Evolutionary conservation across 129 eudicot genomes (phyloP).

Genomic region (Flaveria robusta): DNA sequence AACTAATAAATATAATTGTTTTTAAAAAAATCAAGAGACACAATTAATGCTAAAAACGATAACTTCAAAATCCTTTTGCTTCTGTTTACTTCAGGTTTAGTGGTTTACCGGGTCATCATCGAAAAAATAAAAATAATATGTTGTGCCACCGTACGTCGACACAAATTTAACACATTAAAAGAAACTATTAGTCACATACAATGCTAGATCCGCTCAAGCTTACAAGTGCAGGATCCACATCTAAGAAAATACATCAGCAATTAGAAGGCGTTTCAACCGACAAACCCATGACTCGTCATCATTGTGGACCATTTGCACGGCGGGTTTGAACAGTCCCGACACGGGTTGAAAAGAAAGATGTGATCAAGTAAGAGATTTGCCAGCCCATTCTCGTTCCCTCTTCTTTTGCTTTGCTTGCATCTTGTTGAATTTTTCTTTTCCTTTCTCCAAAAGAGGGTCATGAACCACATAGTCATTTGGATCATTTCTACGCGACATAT

Average conservation of each 20-base stretch:
- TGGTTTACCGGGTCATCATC: too few species aligned
- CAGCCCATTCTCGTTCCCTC: slow-evolving; percentile 97
- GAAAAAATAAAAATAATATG: too few species aligned
- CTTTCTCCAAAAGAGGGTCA: slow-evolving; percentile 92
- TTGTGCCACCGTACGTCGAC: too few species aligned
- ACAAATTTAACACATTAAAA: too few species aligned
- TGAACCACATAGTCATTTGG: slow-evolving; percentile 84
- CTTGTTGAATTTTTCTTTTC: slow-evolving; percentile 91
- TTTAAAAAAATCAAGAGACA: too few species aligned
- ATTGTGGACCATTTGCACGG: not conserved
- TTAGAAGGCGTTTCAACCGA: not conserved
- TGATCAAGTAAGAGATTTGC: slow-evolving; percentile 75
- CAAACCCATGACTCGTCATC: not conserved
- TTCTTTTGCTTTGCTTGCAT: slow-evolving; percentile 91
- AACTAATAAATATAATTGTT: too few species aligned
- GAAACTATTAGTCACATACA: too few species aligned
- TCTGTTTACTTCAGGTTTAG: too few species aligned
- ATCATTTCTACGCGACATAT: slow-evolving; percentile 77
- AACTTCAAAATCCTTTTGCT: too few species aligned
- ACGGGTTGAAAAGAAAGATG: not conserved
- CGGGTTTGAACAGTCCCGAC: not conserved
- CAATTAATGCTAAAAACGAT: too few species aligned
- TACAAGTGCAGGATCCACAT: too few species aligned
- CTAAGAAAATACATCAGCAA: not conserved
- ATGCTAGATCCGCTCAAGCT: not conserved